Evolutionary conservation across 2,329 filamentous ascomycete species (phyloP).

Genomic region (Aspergillus fumigatiaffinis): DNA sequence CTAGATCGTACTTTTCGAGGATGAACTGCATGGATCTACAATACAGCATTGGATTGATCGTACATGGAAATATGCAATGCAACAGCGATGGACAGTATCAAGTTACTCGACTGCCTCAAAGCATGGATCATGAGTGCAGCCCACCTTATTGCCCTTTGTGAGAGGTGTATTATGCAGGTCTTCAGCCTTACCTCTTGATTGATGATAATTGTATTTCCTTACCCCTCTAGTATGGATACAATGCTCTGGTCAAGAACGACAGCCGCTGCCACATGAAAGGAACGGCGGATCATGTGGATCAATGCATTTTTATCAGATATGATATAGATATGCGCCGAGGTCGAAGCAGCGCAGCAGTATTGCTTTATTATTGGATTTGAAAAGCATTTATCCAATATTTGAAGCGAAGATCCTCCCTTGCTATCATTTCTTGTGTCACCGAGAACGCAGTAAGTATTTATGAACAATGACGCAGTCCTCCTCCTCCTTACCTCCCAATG

Average conservation of each 20-base stretch:
- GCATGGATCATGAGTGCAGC: background rate
- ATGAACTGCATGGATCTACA: background rate
- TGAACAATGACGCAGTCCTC: background rate
- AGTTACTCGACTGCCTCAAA: background rate
- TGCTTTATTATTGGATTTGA: background rate
- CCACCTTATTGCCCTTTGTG: background rate
- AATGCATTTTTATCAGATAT: background rate
- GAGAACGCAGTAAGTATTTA: background rate
- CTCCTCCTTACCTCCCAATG: background rate
- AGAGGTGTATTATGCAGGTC: background rate
- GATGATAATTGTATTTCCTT: background rate
- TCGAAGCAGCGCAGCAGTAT: background rate
- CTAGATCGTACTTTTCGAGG: background rate
- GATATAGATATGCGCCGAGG: background rate
- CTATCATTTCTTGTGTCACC: background rate
- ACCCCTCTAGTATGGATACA: background rate
- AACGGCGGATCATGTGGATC: background rate
- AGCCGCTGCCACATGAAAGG: background rate
- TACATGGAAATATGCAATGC: background rate
- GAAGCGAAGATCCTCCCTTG: background rate
- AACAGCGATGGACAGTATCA: background rate
- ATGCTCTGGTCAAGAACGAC: background rate
- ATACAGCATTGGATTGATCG: background rate
- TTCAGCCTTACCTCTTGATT: background rate
- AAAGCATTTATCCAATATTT: background rate